Percentiles rank a stretch among this genome's conserved stretches.
Evolutionary conservation across 306 rosid species (phyloP).

Genomic region (Quercus parvula): DNA sequence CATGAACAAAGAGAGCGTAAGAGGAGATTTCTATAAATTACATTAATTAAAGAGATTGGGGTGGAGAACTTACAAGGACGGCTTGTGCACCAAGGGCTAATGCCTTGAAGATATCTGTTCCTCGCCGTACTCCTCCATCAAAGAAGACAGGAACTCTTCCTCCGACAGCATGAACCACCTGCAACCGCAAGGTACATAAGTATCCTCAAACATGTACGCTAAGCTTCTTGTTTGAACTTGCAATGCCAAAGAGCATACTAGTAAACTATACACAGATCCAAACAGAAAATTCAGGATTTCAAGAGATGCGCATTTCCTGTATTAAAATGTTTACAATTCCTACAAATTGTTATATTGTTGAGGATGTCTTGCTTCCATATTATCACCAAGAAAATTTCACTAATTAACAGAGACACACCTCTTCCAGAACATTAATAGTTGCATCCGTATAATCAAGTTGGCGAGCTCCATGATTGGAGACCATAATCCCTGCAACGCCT

Average conservation of each 20-base stretch:
- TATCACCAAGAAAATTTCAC: background rate
- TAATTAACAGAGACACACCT: constrained; percentile 1
- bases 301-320: background rate
- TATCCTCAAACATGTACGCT: background rate
- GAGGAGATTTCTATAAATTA: background rate
- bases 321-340: background rate
- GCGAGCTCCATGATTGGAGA: constrained; percentile 38
- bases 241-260: background rate
- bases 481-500: constrained; percentile 26
- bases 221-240: background rate
- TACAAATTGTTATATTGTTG: background rate
- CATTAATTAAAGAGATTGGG: background rate
- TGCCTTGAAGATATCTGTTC: constrained; percentile 66
- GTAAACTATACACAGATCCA: background rate
- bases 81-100: constrained; percentile 68
- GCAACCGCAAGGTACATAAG: background rate
- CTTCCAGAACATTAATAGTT: constrained; percentile 31
- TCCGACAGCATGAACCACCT: constrained; percentile 56
- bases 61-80: constrained; percentile 50
- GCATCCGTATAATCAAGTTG: constrained; percentile 31
- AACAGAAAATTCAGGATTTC: background rate
- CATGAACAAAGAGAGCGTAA: background rate
- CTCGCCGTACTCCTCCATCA: constrained; percentile 64
- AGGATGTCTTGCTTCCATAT: background rate
- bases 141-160: constrained; percentile 54